Evolutionary conservation across 805 yeast species (phyloP).

Genomic region (Candida maesae): DNA sequence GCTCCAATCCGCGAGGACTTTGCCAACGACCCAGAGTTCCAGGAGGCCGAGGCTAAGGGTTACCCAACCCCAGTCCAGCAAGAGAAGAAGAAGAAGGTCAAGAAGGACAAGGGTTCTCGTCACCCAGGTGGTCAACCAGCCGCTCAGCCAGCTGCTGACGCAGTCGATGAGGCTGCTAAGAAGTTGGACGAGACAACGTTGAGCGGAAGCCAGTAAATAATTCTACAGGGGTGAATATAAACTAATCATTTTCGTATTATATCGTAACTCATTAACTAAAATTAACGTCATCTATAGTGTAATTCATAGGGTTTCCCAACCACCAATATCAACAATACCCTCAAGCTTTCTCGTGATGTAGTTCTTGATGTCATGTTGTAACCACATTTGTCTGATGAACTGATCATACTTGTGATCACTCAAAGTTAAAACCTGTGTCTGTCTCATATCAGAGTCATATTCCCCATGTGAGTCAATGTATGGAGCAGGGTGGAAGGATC

Average conservation of each 20-base stretch:
- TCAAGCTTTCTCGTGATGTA: constrained; percentile 78
- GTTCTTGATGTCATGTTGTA: constrained; percentile 74
- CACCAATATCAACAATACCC: constrained; percentile 79
- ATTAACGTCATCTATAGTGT: no score
- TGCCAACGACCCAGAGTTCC: constrained; percentile 61
- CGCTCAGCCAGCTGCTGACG: constrained; percentile 23
- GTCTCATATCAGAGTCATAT: constrained; percentile 65
- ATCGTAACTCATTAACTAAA: no score
- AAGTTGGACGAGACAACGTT: constrained; percentile 38
- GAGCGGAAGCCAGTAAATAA: constrained; percentile 21
- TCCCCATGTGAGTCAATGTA: constrained; percentile 87
- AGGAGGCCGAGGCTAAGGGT: constrained; percentile 70
- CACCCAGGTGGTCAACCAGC: constrained; percentile 65
- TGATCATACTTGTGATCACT: constrained; percentile 60
- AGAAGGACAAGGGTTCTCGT: constrained; percentile 84
- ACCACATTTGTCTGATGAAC: constrained; percentile 65
- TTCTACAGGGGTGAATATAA: no score
- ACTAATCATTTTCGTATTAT: no score
- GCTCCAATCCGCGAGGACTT: constrained; percentile 80
- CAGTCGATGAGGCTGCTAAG: constrained; percentile 31
- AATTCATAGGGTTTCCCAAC: constrained; percentile 91
- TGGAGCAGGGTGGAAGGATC: constrained; percentile 82
- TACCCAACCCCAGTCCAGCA: constrained; percentile 72
- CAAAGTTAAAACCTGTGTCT: constrained; percentile 68
- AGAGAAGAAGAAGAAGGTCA: constrained; percentile 65